Evolutionary conservation across 257 asterid genomes (phyloP), one percentile per base, ranked within the genome.

Genomic region (Nyctanthes arbortristis): DNA sequence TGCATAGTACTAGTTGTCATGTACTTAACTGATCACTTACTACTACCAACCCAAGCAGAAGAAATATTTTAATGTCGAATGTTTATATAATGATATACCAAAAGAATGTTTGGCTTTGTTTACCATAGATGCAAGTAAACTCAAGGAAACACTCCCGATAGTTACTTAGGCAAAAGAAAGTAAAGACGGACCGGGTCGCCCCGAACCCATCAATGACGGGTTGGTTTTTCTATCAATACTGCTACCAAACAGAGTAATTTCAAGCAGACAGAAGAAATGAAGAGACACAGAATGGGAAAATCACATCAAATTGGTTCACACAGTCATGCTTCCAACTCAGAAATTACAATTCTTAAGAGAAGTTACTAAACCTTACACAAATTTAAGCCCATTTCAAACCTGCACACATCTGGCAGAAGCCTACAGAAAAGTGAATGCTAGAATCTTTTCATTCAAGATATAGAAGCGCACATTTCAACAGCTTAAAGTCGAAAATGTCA

Each of bases 321-420:
- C n/a, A 36, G 49, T 61, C 20, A 61, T 39, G 24, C 65, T 47
- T n/a, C 31, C 59, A 43, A 34, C 22, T 58, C 12, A 52, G 58
- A 16, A 56, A 34, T 60, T 61, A 66, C 63, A 70, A 40, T 55
- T 29, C 29, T 47, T 54, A 63, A 49, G 54, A 67, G 55, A 43
- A 35, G 34, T n/a, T 40, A 40, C 20, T 40, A 12, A 40, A 18
- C 52, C 16, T 40, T 40, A 40, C 56, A 49, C 49, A 58, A 22
- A 61, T 54, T 35, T 63, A 33, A 68, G 54, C 20, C 45, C 4
- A 73, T 28, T 63, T n/a, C 40, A 25, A 49, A 40, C 1, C 18
- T 63, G 36, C 34, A 39, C 37, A 10, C 37, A 22, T 49, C 35
- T 10, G 12, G 29, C 27, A 29, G 7, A 70, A 29, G 57, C 12